Evolutionary conservation across 148 eudicot species (phyloP).

Genomic region (Rhododendron kiyosumense): DNA sequence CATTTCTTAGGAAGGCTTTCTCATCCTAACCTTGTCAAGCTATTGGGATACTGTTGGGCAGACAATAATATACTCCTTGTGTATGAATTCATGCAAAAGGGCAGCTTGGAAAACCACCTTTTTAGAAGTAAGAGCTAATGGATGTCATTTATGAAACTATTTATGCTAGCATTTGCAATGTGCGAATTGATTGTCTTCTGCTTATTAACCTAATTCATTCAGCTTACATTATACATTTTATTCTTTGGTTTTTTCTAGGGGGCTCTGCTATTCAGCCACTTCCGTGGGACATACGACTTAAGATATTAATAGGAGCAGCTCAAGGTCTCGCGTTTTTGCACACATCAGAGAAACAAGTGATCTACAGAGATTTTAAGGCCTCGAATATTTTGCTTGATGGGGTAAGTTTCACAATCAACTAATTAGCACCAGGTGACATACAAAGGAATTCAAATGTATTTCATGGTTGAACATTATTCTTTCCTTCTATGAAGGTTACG

Average conservation of each 20-base stretch:
- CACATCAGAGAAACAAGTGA: conserved; percentile 57
- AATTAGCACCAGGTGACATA: not conserved
- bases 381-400: conserved; percentile 78
- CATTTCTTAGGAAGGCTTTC: conserved; percentile 77
- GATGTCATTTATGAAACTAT: not conserved
- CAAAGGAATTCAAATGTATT: conserved; percentile 7
- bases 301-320: conserved; percentile 76
- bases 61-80: conserved; percentile 62
- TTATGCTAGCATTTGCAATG: not conserved
- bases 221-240: not conserved
- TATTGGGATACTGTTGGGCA: conserved; percentile 77
- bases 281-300: conserved; percentile 72
- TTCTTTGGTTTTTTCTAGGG: conserved; percentile 24
- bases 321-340: conserved; percentile 72
- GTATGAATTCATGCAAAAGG: conserved; percentile 75
- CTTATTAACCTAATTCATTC: not conserved
- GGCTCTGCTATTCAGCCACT: conserved; percentile 74
- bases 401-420: conserved; percentile 32
- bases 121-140: conserved; percentile 58
- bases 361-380: conserved; percentile 76
- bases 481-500: not conserved
- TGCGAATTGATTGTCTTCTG: not conserved
- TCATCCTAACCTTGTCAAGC: conserved; percentile 75
- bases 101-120: conserved; percentile 82
- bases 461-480: not conserved